Percentiles rank a stretch among this genome's conserved stretches.
Conservation (phyloP, 345 rosid genomes). For the Firmiana major region DNA sequence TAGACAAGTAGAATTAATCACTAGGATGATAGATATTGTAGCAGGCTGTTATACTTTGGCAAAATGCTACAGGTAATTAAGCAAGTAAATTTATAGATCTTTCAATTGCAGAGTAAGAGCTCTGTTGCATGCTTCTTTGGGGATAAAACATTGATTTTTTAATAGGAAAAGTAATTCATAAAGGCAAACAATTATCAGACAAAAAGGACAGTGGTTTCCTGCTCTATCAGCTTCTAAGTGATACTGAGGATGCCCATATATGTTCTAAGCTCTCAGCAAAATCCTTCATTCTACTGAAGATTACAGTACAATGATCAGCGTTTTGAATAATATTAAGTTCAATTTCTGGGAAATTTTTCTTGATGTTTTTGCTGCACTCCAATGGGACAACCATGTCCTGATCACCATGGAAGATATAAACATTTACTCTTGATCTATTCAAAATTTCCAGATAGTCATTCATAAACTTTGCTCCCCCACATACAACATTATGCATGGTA, state of each 20-base stretch:
- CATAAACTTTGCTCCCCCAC: conserved; percentile 60
- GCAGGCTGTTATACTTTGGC: too few species aligned
- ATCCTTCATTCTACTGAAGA: conserved; percentile 45
- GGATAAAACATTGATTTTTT: too few species aligned
- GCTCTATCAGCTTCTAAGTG: neutral
- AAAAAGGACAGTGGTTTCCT: too few species aligned
- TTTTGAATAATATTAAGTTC: conserved; percentile 36
- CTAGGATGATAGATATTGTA: too few species aligned
- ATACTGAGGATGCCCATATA: conserved; percentile 37
- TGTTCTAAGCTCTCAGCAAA: conserved; percentile 44
- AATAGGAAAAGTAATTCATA: too few species aligned
- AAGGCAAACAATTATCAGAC: too few species aligned
- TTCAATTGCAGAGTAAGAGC: too few species aligned
- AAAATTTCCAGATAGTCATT: conserved; percentile 46
- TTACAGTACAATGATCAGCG: conserved; percentile 48
- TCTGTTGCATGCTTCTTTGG: too few species aligned
- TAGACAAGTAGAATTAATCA: too few species aligned
- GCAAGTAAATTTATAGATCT: too few species aligned
- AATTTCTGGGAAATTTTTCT: conserved; percentile 40
- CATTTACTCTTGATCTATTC: conserved; percentile 26
- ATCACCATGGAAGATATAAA: conserved; percentile 61
- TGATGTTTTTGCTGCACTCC: conserved; percentile 51
- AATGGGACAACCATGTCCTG: conserved; percentile 49
- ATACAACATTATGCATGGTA: conserved; percentile 73
- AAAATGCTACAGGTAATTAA: too few species aligned